Evolutionary conservation across 202 grass and related monocot genomes (phyloP).

Genomic region (Setaria italica): DNA sequence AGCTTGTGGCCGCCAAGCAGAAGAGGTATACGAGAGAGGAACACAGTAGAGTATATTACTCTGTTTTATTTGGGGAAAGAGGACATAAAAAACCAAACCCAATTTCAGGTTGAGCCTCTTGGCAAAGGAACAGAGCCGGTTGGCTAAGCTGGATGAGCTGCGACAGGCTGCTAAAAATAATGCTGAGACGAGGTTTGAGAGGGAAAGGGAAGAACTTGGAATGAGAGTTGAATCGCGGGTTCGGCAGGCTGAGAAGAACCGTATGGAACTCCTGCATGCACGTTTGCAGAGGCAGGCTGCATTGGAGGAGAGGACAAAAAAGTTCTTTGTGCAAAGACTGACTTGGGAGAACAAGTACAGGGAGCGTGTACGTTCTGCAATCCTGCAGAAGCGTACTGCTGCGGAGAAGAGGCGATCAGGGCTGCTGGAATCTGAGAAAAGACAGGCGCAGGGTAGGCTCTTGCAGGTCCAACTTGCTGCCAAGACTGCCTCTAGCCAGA

Average conservation of each 20-base stretch:
- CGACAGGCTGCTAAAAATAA: conserved; percentile 80
- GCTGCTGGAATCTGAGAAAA: conserved; percentile 81
- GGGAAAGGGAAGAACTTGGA: conserved; percentile 73
- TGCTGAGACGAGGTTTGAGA: conserved; percentile 73
- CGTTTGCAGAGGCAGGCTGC: conserved; percentile 70
- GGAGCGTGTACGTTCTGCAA: conserved; percentile 76
- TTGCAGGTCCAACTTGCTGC: conserved; percentile 65
- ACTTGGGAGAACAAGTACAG: conserved; percentile 75
- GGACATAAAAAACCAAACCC: not conserved
- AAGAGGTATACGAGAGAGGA: conserved; percentile 70
- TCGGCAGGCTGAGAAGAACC: conserved; percentile 75
- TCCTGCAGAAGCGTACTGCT: conserved; percentile 77
- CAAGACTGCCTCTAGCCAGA: conserved; percentile 62
- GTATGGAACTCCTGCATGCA: conserved; percentile 69
- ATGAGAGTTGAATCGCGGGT: conserved; percentile 71
- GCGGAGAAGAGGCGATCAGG: conserved; percentile 72
- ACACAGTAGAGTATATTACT: not conserved
- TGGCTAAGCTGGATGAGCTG: conserved; percentile 72
- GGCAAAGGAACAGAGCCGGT: conserved; percentile 77
- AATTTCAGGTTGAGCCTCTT: conserved; percentile 73
- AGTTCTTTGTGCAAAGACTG: conserved; percentile 59
- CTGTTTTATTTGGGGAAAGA: conserved; percentile 28
- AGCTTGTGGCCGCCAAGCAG: conserved; percentile 76
- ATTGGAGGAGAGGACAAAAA: conserved; percentile 76
- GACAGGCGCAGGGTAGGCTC: conserved; percentile 59